Percentiles rank a stretch among this genome's conserved stretches.
Evolutionary conservation across 108 stramenopile species (phyloP).

Genomic region (Nannochloropsis salina): DNA sequence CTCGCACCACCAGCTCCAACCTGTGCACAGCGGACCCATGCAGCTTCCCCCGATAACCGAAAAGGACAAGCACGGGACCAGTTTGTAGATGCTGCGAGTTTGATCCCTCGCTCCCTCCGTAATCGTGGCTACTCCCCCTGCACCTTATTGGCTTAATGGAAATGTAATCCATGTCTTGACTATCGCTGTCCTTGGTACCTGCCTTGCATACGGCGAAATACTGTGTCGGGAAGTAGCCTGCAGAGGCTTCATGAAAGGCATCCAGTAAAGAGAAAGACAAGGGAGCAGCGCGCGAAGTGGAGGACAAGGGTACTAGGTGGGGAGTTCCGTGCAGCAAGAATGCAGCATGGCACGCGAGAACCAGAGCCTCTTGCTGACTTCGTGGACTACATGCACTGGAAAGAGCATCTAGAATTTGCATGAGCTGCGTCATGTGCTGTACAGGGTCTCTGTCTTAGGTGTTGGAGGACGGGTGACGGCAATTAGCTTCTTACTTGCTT

Average conservation of each 20-base stretch:
- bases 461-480: too few relatives aligned
- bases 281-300: background rate
- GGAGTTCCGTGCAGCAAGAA: background rate
- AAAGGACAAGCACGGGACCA: background rate
- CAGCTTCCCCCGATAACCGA: background rate
- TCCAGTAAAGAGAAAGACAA: background rate
- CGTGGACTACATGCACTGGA: background rate
- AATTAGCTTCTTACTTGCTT: too few relatives aligned
- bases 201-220: background rate
- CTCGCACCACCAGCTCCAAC: background rate
- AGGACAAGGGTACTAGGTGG: background rate
- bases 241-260: background rate
- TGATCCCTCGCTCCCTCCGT: too few relatives aligned
- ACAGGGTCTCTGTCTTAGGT: too few relatives aligned
- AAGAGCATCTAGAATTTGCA: slow-evolving; percentile 4
- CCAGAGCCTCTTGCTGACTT: background rate
- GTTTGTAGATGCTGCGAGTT: too few relatives aligned
- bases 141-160: background rate
- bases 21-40: background rate
- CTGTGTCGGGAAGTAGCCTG: background rate
- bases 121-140: too few relatives aligned
- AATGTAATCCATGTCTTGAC: background rate
- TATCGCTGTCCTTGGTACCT: background rate
- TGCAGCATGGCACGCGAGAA: background rate
- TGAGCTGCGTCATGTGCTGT: background rate